Conservation (phyloP, 2,329 filamentous ascomycete genomes). For the Cadophora malorum region DNA sequence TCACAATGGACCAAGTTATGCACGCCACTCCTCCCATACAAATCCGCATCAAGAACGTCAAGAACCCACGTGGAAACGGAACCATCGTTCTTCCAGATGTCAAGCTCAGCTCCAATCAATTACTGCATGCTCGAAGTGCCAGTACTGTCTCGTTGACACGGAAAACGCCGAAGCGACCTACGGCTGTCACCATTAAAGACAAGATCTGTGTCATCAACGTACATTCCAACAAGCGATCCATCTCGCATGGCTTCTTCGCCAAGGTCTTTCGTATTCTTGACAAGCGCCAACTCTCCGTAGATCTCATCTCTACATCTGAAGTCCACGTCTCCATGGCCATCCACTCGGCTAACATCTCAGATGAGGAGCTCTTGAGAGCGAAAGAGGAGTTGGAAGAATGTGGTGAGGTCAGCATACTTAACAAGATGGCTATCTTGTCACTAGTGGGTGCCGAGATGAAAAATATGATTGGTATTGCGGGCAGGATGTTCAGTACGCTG, state of each 20-base stretch:
- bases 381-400: conserved; percentile 77
- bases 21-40: conserved; percentile 80
- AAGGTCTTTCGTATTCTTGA: conserved; percentile 93
- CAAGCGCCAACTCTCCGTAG: conserved; percentile 85
- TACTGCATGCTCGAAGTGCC: conserved; percentile 54
- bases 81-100: conserved; percentile 85
- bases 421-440: conserved; percentile 94
- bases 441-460: conserved; percentile 96
- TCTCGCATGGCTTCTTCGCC: conserved; percentile 95
- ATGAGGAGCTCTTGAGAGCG: conserved; percentile 69
- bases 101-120: conserved; percentile 57
- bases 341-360: conserved; percentile 74
- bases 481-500: conserved; percentile 92
- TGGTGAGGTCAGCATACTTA: conserved; percentile 88
- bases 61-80: conserved; percentile 79
- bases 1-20: conserved; percentile 97
- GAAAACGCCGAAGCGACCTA: conserved; percentile 75
- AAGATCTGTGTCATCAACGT: conserved; percentile 97
- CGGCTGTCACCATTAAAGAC: conserved; percentile 96
- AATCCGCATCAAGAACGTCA: conserved; percentile 91
- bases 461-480: conserved; percentile 94
- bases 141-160: conserved; percentile 51
- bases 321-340: conserved; percentile 98
- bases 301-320: conserved; percentile 95
- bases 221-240: conserved; percentile 94